Evolutionary conservation across 768 basidiomycete species (phyloP).

Genomic region (Kwoniella sp.): DNA sequence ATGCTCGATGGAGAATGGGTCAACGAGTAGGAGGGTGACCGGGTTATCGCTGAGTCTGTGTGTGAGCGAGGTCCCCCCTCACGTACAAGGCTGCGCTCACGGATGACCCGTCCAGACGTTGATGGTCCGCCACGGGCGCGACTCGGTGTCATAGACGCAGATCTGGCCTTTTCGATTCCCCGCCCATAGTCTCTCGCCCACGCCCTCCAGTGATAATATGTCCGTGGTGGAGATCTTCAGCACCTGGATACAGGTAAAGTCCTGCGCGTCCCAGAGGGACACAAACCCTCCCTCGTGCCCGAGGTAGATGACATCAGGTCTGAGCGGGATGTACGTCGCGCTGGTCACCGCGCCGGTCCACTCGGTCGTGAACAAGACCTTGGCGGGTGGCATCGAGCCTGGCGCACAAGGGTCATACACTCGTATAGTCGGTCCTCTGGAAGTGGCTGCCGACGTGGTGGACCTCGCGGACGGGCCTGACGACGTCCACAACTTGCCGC

Average conservation of each 20-base stretch:
- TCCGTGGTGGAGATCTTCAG: slow-evolving; percentile 76
- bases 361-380: slow-evolving; percentile 61
- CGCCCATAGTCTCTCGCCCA: slow-evolving; percentile 78
- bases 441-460: slow-evolving; percentile 35
- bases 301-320: slow-evolving; percentile 67
- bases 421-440: slow-evolving; percentile 67
- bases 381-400: slow-evolving; percentile 49
- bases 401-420: slow-evolving; percentile 64
- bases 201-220: slow-evolving; percentile 77
- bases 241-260: slow-evolving; percentile 61
- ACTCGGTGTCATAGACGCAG: slow-evolving; percentile 65
- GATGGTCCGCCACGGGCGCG: slow-evolving; percentile 75
- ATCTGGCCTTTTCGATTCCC: slow-evolving; percentile 79
- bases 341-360: slow-evolving; percentile 74
- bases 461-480: slow-evolving; percentile 46
- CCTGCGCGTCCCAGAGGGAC: slow-evolving; percentile 67
- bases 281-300: slow-evolving; percentile 90
- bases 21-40: slow-evolving; percentile 63
- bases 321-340: slow-evolving; percentile 68
- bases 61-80: not conserved
- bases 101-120: slow-evolving; percentile 83
- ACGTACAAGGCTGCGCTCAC: slow-evolving; percentile 28
- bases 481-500: slow-evolving; percentile 79
- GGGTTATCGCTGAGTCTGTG: slow-evolving; percentile 53
- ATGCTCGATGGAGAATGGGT: slow-evolving; percentile 66